phyloP scores from a whole-genome alignment of 331 rosid species.

The Cydonia oblonga region DNA sequence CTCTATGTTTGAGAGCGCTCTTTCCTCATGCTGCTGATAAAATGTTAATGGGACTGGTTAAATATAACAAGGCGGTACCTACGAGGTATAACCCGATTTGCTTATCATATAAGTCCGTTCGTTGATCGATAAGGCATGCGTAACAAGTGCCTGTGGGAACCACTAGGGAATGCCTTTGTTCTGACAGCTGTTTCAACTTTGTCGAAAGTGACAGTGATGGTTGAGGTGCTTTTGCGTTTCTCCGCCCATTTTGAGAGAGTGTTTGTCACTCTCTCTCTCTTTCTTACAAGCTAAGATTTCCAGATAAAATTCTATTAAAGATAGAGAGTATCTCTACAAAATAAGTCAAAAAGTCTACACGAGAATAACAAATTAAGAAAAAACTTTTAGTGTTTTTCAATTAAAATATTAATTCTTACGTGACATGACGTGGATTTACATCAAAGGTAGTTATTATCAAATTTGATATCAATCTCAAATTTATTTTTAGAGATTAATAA shows the following conservation, averaged over 20 bases:
- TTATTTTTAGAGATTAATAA: no score
- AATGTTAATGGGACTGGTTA: background rate
- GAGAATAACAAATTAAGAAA: no score
- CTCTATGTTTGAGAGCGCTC: background rate
- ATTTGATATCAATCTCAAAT: no score
- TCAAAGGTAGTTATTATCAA: no score
- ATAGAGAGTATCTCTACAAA: no score
- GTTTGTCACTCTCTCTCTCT: background rate
- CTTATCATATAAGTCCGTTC: accelerated
- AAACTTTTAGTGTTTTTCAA: no score
- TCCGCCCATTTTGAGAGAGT: background rate
- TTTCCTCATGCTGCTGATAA: slow-evolving; percentile 1
- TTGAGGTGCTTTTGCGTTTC: background rate
- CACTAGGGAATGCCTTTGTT: background rate
- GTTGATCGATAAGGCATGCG: background rate
- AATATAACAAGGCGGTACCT: slow-evolving; percentile 7
- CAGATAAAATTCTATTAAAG: no score
- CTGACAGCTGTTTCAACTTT: slow-evolving; percentile 4
- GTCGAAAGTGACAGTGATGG: slow-evolving; percentile 13
- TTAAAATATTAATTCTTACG: no score
- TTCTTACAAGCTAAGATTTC: background rate
- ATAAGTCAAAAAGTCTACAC: no score
- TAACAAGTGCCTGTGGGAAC: background rate
- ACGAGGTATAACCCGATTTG: accelerated
- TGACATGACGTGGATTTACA: no score